A percentile compares a stretch with the other conserved stretches of the same genome.
Conservation (phyloP, 352 stramenopile species). For the Aphanomyces invadans region DNA sequence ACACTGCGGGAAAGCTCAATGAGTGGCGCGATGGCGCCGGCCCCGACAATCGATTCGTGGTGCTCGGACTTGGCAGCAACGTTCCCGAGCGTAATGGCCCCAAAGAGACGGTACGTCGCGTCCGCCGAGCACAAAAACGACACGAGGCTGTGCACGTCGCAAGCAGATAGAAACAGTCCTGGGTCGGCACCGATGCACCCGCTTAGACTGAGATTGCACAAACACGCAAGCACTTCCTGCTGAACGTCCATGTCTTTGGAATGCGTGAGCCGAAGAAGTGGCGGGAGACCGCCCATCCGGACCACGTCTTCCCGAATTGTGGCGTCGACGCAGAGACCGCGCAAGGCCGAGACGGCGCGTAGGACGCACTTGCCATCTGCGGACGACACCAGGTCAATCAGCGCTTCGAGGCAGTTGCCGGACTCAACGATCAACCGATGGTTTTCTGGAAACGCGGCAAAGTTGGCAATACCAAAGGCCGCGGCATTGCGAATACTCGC, state of each 20-base stretch:
- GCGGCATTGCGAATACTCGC: slow-evolving; percentile 81
- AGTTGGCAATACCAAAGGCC: slow-evolving; percentile 90
- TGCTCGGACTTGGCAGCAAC: slow-evolving; percentile 76
- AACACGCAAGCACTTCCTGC: slow-evolving; percentile 90
- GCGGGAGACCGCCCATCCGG: slow-evolving; percentile 67
- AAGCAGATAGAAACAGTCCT: slow-evolving; percentile 81
- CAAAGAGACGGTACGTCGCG: slow-evolving; percentile 93
- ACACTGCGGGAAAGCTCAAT: slow-evolving; percentile 88
- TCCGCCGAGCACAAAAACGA: slow-evolving; percentile 93
- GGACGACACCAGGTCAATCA: slow-evolving; percentile 49
- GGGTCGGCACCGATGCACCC: slow-evolving; percentile 90
- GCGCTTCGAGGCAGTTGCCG: slow-evolving; percentile 39
- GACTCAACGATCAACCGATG: slow-evolving; percentile 75
- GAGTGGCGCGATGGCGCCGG: slow-evolving; percentile 84
- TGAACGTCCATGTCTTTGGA: slow-evolving; percentile 93
- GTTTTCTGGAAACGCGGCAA: slow-evolving; percentile 88
- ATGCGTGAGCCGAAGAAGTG: slow-evolving; percentile 84
- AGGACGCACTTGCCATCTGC: slow-evolving; percentile 83
- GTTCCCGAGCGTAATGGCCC: slow-evolving; percentile 93
- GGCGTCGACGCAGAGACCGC: slow-evolving; percentile 87
- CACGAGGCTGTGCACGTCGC: slow-evolving; percentile 88
- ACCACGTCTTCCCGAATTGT: slow-evolving; percentile 86
- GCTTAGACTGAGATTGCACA: slow-evolving; percentile 96
- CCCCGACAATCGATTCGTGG: slow-evolving; percentile 73
- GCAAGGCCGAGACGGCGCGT: slow-evolving; percentile 82